These are phyloP conservation scores for Kalmanozyma brasiliensis DNA, from an alignment of 1,284 basidiomycete species.

Conservation along the genomic window DNA sequence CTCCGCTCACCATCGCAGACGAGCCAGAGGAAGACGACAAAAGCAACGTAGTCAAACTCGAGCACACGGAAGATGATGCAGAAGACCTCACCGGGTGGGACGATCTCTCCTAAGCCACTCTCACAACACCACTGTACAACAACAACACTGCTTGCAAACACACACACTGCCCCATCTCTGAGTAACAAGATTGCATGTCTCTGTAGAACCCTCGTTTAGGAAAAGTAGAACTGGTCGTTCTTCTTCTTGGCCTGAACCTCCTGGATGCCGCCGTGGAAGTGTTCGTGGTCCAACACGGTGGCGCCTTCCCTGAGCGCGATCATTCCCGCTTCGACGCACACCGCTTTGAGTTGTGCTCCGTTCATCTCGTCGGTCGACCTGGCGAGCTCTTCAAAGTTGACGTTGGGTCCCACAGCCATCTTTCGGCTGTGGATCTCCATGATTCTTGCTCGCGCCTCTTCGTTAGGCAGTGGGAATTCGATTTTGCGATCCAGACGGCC, in stretches of 20 bases:
- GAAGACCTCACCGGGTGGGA: constrained; percentile 45
- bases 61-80: constrained; percentile 3
- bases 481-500: constrained; percentile 82
- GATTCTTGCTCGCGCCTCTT: constrained; percentile 78
- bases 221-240: constrained; percentile 66
- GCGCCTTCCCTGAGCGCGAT: constrained; percentile 94
- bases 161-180: neutral
- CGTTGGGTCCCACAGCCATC: constrained; percentile 81
- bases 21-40: constrained; percentile 3
- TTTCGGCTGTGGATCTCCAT: constrained; percentile 88
- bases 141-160: neutral
- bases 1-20: neutral
- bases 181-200: neutral
- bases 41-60: constrained; percentile 14
- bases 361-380: constrained; percentile 82
- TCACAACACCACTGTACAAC: neutral
- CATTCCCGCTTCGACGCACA: constrained; percentile 96
- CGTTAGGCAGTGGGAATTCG: constrained; percentile 82
- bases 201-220: too few relatives aligned
- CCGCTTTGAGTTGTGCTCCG: constrained; percentile 72
- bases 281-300: constrained; percentile 70
- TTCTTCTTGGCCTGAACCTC: constrained; percentile 68
- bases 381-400: constrained; percentile 81
- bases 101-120: constrained; percentile 19
- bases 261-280: constrained; percentile 67